phyloP scores from a whole-genome alignment of 78 protist genomes.

The Cavenderia fasciculata region DNA sequence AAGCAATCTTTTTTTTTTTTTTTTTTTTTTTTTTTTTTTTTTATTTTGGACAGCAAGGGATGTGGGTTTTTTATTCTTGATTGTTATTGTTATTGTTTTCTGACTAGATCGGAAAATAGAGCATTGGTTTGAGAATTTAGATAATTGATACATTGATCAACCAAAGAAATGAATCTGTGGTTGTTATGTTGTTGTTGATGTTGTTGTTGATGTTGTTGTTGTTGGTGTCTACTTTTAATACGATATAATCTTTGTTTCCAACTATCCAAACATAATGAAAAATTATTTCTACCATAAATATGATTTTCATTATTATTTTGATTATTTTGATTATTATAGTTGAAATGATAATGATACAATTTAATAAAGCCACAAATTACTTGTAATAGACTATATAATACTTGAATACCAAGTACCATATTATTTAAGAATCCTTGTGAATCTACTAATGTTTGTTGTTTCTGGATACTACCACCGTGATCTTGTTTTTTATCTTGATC shows the following conservation, averaged over 20 bases:
- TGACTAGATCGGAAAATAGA: no score
- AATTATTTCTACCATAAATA: constrained; percentile 3
- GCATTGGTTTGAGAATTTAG: background rate
- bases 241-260: constrained; percentile 37
- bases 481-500: background rate
- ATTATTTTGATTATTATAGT: background rate
- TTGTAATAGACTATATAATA: constrained; percentile 14
- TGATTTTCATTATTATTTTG: background rate
- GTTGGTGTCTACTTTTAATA: constrained; percentile 5
- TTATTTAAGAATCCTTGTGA: background rate
- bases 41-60: no score
- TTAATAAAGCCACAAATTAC: constrained; percentile 34
- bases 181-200: no score
- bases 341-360: constrained; percentile 49
- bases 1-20: no score
- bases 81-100: no score
- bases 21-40: no score
- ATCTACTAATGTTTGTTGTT: background rate
- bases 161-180: no score
- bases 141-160: background rate
- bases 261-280: constrained; percentile 26
- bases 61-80: no score
- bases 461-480: background rate
- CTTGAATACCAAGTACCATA: background rate
- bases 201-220: background rate